Percentiles rank a stretch among this genome's conserved stretches.
Evolutionary conservation across 805 yeast species (phyloP).

Genomic region (Yarrowia hollandica): DNA sequence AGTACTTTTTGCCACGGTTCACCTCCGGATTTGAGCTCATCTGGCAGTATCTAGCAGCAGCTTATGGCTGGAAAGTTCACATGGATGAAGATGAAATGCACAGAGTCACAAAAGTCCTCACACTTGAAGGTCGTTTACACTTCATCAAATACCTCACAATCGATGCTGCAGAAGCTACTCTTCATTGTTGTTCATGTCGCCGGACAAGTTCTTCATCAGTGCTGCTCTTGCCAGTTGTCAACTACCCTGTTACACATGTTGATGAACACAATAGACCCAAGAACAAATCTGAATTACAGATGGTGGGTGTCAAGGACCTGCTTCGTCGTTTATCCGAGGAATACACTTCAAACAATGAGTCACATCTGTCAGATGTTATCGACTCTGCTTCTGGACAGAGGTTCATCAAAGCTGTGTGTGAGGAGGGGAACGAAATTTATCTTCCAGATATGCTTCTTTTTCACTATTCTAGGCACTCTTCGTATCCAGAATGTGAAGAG

Average conservation of each 20-base stretch:
- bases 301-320: background rate
- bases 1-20: conserved; percentile 5
- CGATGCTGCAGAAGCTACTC: conserved; percentile 1
- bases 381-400: conserved; percentile 1
- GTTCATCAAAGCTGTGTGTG: background rate
- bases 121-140: conserved; percentile 3
- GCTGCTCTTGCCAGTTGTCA: background rate
- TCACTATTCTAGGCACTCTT: conserved; percentile 23
- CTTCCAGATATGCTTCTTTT: conserved; percentile 21
- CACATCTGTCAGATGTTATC: background rate
- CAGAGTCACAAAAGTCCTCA: background rate
- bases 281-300: background rate
- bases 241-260: background rate
- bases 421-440: background rate
- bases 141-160: background rate
- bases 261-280: conserved; percentile 20
- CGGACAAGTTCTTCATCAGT: background rate
- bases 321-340: background rate
- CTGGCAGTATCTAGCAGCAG: conserved; percentile 19
- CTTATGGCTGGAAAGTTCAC: conserved; percentile 24
- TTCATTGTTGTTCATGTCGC: conserved; percentile 16
- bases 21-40: conserved; percentile 20
- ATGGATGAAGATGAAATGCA: conserved; percentile 19
- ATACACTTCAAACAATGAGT: conserved; percentile 1
- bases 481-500: conserved; percentile 1